Conservation (phyloP, 768 basidiomycete genomes). For the Tricholoma sp. region DNA sequence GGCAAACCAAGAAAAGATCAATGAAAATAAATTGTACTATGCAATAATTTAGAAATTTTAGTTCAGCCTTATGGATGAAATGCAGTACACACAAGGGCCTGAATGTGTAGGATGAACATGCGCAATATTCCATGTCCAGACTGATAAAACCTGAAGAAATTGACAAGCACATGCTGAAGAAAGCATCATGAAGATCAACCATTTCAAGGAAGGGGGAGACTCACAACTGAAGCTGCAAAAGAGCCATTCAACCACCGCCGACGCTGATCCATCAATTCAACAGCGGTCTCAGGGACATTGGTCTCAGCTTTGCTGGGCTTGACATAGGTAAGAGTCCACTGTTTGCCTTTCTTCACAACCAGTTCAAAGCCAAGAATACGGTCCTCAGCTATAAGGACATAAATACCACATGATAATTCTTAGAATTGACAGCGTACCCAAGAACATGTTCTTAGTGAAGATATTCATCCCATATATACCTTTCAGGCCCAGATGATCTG, state of each 20-base stretch:
- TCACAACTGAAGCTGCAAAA: constrained; percentile 85
- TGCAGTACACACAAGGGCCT: constrained; percentile 67
- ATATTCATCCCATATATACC: constrained; percentile 97
- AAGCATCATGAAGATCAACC: neutral
- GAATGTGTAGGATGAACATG: constrained; percentile 96
- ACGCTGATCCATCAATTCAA: constrained; percentile 91
- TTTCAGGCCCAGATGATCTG: constrained; percentile 87
- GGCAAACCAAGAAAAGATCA: constrained; percentile 92
- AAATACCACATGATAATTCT: neutral
- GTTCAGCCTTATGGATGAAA: neutral
- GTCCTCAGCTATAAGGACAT: constrained; percentile 61
- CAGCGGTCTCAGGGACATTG: constrained; percentile 90
- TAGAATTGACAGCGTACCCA: constrained; percentile 25
- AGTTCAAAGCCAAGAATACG: constrained; percentile 97
- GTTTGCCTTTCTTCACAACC: constrained; percentile 82
- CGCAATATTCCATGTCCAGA: constrained; percentile 85
- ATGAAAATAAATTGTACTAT: constrained; percentile 81
- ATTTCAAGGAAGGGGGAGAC: constrained; percentile 21
- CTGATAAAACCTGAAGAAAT: constrained; percentile 86
- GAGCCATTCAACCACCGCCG: constrained; percentile 97
- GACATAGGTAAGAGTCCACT: constrained; percentile 86
- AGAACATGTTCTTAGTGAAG: constrained; percentile 85
- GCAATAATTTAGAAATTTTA: neutral
- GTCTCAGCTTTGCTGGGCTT: constrained; percentile 96
- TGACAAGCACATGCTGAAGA: constrained; percentile 78